phyloP scores from a whole-genome alignment of 2,329 filamentous ascomycete genomes.

The Xylariomycetidae sp. region DNA sequence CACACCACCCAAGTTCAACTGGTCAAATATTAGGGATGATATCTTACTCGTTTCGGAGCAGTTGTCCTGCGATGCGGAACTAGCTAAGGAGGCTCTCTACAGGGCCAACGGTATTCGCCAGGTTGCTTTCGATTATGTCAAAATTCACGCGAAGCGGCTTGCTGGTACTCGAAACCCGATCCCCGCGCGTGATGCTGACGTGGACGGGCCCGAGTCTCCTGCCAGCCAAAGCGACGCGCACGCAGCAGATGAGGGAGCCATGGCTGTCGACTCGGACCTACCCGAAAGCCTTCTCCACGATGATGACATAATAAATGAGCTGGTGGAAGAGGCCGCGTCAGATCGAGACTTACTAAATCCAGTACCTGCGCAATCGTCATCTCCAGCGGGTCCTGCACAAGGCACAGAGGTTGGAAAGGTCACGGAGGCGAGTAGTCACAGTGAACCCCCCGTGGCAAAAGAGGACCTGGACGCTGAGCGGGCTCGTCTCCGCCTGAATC shows the following conservation, averaged over 20 bases:
- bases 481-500: slow-evolving; percentile 63
- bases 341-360: slow-evolving; percentile 16
- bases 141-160: slow-evolving; percentile 52
- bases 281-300: slow-evolving; percentile 21
- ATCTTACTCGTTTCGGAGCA: slow-evolving; percentile 29
- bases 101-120: slow-evolving; percentile 65
- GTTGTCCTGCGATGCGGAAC: slow-evolving; percentile 37
- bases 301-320: slow-evolving; percentile 18
- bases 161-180: slow-evolving; percentile 63
- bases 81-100: slow-evolving; percentile 77
- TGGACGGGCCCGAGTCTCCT: slow-evolving; percentile 19
- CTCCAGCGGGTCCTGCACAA: slow-evolving; percentile 17
- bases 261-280: slow-evolving; percentile 23
- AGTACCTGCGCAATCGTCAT: slow-evolving; percentile 14
- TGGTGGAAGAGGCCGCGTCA: slow-evolving; percentile 11
- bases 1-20: slow-evolving; percentile 40
- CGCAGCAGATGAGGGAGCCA: slow-evolving; percentile 10
- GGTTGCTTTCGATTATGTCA: slow-evolving; percentile 70
- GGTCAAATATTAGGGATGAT: slow-evolving; percentile 30
- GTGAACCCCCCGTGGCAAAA: slow-evolving; percentile 48
- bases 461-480: slow-evolving; percentile 79
- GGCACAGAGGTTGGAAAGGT: slow-evolving; percentile 12
- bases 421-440: slow-evolving; percentile 13
- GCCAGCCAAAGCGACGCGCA: slow-evolving; percentile 24
- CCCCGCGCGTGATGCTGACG: slow-evolving; percentile 48